Percentiles rank a stretch among this genome's conserved stretches.
phyloP scores from a whole-genome alignment of 345 rosid species.

The Dovyalis caffra region DNA sequence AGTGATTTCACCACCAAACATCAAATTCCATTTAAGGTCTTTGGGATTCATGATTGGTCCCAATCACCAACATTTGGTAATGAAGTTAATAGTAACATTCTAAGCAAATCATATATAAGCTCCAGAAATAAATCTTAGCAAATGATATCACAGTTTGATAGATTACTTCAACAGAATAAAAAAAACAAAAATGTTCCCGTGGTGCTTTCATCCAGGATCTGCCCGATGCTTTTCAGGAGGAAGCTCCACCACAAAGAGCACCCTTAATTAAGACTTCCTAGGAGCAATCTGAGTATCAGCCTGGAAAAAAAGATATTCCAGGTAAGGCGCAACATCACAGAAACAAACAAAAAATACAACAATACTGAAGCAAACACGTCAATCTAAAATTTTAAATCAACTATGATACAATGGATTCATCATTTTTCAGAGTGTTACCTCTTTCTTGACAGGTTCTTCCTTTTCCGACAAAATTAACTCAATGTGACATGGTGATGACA shows the following conservation, averaged over 20 bases:
- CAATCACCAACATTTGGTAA: not conserved
- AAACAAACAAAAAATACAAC: not conserved
- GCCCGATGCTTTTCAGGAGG: constrained; percentile 17
- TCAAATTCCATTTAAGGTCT: not conserved
- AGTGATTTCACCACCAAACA: not conserved
- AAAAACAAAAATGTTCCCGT: not conserved
- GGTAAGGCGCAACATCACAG: not conserved
- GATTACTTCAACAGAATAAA: not conserved
- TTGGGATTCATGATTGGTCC: not conserved
- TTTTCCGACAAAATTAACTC: constrained; percentile 64
- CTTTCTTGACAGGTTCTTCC: constrained; percentile 67
- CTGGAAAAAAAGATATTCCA: constrained; percentile 30
- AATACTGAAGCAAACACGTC: not conserved
- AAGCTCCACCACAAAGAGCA: constrained; percentile 26
- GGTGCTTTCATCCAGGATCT: not conserved
- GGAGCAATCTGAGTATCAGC: constrained; percentile 61
- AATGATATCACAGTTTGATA: not conserved
- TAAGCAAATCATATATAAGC: not conserved
- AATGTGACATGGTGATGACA: constrained; percentile 79
- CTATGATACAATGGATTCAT: not conserved
- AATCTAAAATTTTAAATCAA: not conserved
- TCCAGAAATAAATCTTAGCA: constrained; percentile 1
- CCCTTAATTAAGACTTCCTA: constrained; percentile 38
- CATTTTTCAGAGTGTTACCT: constrained; percentile 32
- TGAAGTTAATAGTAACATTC: not conserved